Evolutionary conservation across 805 yeast genomes (phyloP), one percentile per base, ranked within the genome.

Genomic region (Suhomyces kilbournensis): DNA sequence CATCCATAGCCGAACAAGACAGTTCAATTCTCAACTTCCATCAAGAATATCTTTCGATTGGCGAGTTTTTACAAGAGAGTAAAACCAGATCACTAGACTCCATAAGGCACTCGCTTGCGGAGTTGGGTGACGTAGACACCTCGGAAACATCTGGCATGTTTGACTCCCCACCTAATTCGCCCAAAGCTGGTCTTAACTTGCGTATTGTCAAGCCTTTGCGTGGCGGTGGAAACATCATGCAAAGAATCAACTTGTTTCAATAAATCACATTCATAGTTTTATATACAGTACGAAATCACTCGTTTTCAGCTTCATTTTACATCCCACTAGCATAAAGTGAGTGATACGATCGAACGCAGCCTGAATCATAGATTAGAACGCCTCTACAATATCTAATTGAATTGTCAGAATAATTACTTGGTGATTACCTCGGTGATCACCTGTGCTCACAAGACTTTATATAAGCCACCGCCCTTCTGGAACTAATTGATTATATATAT

Each of bases 191-290:
- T 1, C 67, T 83, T 47, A 81, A 83, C 62, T 69, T 84, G 54
- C 68, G 82, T 49, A 85, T 86, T 7, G 82, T 85, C 17, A 84
- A 83, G 63, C 88, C 88, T 3, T 56, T 83, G 39, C 72, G 84
- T 50, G 87, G 88, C 0, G 84, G 85, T 7, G 70, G 67, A 8
- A 53, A 53, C 28, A 39, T 56, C 10, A 50, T 56, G 34, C 60
- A 46, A 34, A 56, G 46, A 43, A 53, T 56, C 46, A 53, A 56
- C 38, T 50, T 56, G 23, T 56, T 56, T 42, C 57, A 54, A 23
- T 52, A 44, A 4, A n/a, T n/a, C n/a, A n/a, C n/a, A n/a, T n/a
- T n/a, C n/a, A n/a, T n/a, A n/a, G n/a, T n/a, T n/a, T n/a, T n/a
- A n/a, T n/a, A n/a, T n/a, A n/a, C n/a, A n/a, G n/a, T n/a, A n/a